Percentiles rank a stretch among this genome's conserved stretches.
phyloP scores from a whole-genome alignment of 2,329 filamentous ascomycete genomes.

The Dothideomycetes sp. region DNA sequence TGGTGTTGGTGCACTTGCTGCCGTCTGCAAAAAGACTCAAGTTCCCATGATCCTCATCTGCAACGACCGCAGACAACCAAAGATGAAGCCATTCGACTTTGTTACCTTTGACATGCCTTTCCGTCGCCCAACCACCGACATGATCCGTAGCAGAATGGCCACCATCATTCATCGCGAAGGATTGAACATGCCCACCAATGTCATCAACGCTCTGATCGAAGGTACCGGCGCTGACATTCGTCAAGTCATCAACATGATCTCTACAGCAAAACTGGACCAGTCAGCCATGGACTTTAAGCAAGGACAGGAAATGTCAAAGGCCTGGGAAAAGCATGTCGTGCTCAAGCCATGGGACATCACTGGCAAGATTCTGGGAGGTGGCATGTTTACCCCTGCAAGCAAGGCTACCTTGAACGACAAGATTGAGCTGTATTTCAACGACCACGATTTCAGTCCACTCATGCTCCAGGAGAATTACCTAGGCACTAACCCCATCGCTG shows the following conservation, averaged over 20 bases:
- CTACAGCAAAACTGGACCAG: conserved; percentile 83
- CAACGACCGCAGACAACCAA: conserved; percentile 84
- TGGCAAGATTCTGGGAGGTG: conserved; percentile 78
- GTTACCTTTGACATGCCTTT: conserved; percentile 80
- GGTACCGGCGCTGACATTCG: conserved; percentile 93
- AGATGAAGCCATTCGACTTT: conserved; percentile 97
- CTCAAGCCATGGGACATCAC: conserved; percentile 98
- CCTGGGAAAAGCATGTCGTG: conserved; percentile 96
- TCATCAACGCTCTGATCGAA: conserved; percentile 89
- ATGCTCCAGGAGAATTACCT: conserved; percentile 99
- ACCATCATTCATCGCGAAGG: conserved; percentile 91
- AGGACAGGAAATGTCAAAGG: conserved; percentile 88
- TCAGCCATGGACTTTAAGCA: conserved; percentile 71
- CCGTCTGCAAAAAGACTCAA: conserved; percentile 89
- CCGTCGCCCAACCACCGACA: conserved; percentile 78
- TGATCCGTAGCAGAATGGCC: conserved; percentile 84
- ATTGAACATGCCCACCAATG: conserved; percentile 70
- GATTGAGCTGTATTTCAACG: conserved; percentile 97
- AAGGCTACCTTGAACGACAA: conserved; percentile 91
- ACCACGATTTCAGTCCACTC: conserved; percentile 92
- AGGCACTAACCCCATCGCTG: conserved; percentile 62
- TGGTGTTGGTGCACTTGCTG: conserved; percentile 86
- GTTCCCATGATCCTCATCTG: conserved; percentile 95
- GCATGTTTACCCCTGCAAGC: conserved; percentile 74
- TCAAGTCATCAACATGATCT: conserved; percentile 98